Percentiles rank a stretch among this genome's conserved stretches.
Evolutionary conservation across 2,329 filamentous ascomycete genomes (phyloP).

Genomic region (Cladosporium sp.): DNA sequence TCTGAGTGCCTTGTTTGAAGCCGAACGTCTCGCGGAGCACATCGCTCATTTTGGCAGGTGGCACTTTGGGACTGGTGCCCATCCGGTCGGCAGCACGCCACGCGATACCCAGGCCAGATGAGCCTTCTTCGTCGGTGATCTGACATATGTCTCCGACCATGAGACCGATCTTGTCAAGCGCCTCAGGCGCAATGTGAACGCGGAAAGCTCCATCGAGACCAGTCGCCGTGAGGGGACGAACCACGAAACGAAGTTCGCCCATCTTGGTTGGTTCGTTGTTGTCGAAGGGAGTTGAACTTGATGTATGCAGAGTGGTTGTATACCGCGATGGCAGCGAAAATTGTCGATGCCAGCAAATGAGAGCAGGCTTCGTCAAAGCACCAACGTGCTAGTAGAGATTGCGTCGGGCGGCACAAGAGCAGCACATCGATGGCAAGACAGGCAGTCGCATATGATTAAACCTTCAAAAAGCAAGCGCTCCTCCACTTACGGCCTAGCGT

Average conservation of each 20-base stretch:
- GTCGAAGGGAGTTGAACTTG: neutral
- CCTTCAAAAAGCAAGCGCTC: conserved; percentile 1
- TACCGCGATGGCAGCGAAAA: no score
- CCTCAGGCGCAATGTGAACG: conserved; percentile 54
- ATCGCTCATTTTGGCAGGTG: conserved; percentile 67
- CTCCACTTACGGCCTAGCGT: neutral
- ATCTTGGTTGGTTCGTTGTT: neutral
- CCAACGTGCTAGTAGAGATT: neutral
- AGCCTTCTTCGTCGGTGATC: conserved; percentile 42
- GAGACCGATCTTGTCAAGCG: conserved; percentile 52
- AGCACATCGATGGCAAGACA: neutral
- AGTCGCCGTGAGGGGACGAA: conserved; percentile 44
- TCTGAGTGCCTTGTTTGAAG: conserved; percentile 66
- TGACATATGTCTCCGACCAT: conserved; percentile 56
- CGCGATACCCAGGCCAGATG: conserved; percentile 55
- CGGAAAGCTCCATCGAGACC: conserved; percentile 54
- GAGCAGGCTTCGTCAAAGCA: no score
- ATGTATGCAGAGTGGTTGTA: neutral
- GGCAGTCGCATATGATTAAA: neutral
- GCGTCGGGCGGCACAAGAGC: no score
- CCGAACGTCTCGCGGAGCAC: conserved; percentile 68
- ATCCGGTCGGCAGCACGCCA: conserved; percentile 53
- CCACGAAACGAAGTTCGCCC: conserved; percentile 40
- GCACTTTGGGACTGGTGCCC: conserved; percentile 58
- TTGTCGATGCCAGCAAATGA: neutral